Conservation (phyloP, 192 early-diverging fungal genomes). For the Umbelopsis sp. region DNA sequence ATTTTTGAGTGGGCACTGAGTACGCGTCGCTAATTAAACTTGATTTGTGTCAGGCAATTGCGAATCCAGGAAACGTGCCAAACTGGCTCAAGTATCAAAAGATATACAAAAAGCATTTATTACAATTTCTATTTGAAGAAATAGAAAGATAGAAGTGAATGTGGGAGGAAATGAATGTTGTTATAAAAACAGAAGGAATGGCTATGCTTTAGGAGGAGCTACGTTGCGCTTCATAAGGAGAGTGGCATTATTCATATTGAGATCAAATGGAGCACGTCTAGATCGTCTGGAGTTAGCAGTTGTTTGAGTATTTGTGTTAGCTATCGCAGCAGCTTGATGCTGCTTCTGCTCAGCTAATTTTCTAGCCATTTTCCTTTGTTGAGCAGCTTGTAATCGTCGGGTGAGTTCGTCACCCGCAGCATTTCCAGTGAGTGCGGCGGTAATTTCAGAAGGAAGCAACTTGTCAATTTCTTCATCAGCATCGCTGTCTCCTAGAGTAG, state of each 20-base stretch:
- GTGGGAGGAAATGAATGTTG: background rate
- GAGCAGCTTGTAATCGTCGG: constrained; percentile 36
- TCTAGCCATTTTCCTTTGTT: constrained; percentile 20
- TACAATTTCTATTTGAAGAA: too few species aligned
- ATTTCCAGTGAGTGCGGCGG: background rate
- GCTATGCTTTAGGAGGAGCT: background rate
- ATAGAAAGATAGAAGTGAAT: too few species aligned
- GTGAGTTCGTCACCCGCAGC: background rate
- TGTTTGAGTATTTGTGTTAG: background rate
- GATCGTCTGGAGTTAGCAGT: constrained; percentile 3
- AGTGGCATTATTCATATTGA: constrained; percentile 35
- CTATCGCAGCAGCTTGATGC: background rate
- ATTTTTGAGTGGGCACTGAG: background rate
- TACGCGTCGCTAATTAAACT: background rate
- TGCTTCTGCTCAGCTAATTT: background rate
- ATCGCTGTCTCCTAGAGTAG: constrained; percentile 11
- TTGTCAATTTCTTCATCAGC: constrained; percentile 20
- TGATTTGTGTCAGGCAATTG: background rate
- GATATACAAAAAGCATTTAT: background rate
- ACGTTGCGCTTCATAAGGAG: constrained; percentile 32
- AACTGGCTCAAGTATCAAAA: background rate
- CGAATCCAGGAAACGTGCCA: background rate
- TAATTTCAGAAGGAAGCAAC: background rate
- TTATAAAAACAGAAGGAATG: background rate
- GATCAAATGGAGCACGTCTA: constrained; percentile 36